Base-by-base conservation (phyloP, 148 eudicot species). In the Arbutus unedo region DNA sequence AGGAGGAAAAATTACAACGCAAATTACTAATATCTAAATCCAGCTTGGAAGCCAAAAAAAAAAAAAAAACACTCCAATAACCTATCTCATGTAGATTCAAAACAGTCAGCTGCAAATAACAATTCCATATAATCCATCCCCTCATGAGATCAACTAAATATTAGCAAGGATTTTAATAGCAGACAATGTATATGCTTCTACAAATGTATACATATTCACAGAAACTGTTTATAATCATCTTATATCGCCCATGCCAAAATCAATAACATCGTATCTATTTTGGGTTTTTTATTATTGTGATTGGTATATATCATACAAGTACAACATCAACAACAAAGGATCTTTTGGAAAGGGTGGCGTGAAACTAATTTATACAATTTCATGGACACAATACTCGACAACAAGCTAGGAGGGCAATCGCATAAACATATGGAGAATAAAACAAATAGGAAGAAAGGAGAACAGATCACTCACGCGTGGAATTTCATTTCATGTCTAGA, bases 331-430 rank as follows among this genome's bases (percentile, higher is more conserved):
- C 44, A 41, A 56, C 83, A 53, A 74, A 21, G 55, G 11, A 73
- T 73, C 50, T 41, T 67, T 38, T 5, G 31, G 25, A 38, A 25
- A 80, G 38, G 25, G 49, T 70, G 47, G 31, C 23, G 21, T 50
- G n/a, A 56, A 47, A 73, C 60, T 53, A 45, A 81, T 38, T 57
- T 72, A 73, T 23, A 74, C 49, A n/a, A 72, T 45, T 74, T 56
- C 43, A 56, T 73, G 41, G 13, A 72, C 55, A 44, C 68, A 18
- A 57, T 45, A 62, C 23, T 71, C 21, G 48, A 53, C 66, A 66
- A 48, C 23, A 82, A 82, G 57, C 49, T 9, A 49, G 25, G 51
- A 10, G 41, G 51, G 21, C 64, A 55, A 23, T 51, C 51, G 50
- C 19, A 76, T 59, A 76, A 79, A 59, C 16, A 59, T 19, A n/a